These are phyloP conservation scores for Candida peoriensis DNA, from an alignment of 805 yeast genomes.

Conservation along the genomic window DNA sequence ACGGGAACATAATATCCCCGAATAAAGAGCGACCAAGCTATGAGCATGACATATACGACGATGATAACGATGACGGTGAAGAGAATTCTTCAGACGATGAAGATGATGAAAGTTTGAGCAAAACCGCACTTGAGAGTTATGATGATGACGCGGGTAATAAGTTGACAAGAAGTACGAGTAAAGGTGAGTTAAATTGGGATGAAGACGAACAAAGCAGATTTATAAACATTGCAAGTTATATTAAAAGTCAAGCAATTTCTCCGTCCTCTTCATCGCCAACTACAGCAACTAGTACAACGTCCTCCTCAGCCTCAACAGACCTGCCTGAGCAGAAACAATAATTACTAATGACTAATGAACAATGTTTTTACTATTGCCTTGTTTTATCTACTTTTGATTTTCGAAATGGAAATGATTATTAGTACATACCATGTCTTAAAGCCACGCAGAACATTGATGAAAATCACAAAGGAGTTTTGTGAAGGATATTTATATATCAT, in stretches of 20 bases:
- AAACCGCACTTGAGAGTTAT: too few relatives aligned
- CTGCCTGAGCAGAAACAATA: slow-evolving; percentile 3
- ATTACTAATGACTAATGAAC: slow-evolving; percentile 9
- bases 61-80: slow-evolving; percentile 21
- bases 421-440: too few relatives aligned
- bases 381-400: too few relatives aligned
- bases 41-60: slow-evolving; percentile 18
- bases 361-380: slow-evolving; percentile 2
- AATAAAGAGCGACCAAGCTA: slow-evolving; percentile 20
- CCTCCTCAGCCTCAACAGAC: too few relatives aligned
- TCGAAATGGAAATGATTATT: too few relatives aligned
- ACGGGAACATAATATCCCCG: slow-evolving; percentile 31
- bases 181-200: slow-evolving; percentile 31
- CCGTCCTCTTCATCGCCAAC: too few relatives aligned
- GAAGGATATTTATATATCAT: too few relatives aligned
- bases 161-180: slow-evolving; percentile 31
- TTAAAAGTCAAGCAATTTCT: slow-evolving; percentile 24
- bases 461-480: too few relatives aligned
- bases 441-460: too few relatives aligned
- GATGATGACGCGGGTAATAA: slow-evolving; percentile 28
- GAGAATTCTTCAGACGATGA: slow-evolving; percentile 25
- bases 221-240: slow-evolving; percentile 26
- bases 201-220: slow-evolving; percentile 28
- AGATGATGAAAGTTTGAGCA: slow-evolving; percentile 20
- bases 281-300: too few relatives aligned